These are phyloP conservation scores for Astragalus membranaceus DNA, from an alignment of 306 rosid genomes.

Conservation along the genomic window DNA sequence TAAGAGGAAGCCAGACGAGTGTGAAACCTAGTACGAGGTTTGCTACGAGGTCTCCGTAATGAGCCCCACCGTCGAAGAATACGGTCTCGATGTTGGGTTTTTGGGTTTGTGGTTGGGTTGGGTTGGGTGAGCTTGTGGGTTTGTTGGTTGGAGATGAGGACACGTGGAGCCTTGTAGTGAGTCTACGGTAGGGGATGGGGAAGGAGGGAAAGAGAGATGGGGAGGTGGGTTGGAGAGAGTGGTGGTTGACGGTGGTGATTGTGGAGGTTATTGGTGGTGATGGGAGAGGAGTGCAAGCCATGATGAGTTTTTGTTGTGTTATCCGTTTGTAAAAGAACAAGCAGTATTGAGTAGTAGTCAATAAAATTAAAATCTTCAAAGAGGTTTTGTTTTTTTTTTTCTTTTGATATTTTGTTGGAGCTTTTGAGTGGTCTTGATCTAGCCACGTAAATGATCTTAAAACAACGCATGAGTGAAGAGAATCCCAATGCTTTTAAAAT, in stretches of 20 bases:
- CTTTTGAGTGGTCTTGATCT: slow-evolving; percentile 5
- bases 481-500: no score
- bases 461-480: no score
- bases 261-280: slow-evolving; percentile 44
- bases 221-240: slow-evolving; percentile 9
- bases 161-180: slow-evolving; percentile 51
- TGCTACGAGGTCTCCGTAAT: slow-evolving; percentile 69
- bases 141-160: slow-evolving; percentile 74
- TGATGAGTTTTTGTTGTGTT: slow-evolving; percentile 22
- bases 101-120: neutral
- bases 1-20: slow-evolving; percentile 79
- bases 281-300: slow-evolving; percentile 51
- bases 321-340: slow-evolving; percentile 15
- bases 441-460: no score
- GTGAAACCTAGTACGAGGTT: slow-evolving; percentile 77
- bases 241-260: slow-evolving; percentile 26
- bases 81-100: slow-evolving; percentile 47
- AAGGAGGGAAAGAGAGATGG: slow-evolving; percentile 7
- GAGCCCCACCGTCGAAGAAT: slow-evolving; percentile 98
- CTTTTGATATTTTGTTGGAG: neutral
- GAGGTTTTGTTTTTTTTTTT: neutral
- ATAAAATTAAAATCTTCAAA: neutral
- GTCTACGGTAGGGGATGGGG: slow-evolving; percentile 15
- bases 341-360: neutral
- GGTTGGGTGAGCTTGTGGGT: no score